These are phyloP conservation scores for Biscogniauxia mediterranea DNA, from an alignment of 2,329 filamentous ascomycete species.

Conservation along the genomic window DNA sequence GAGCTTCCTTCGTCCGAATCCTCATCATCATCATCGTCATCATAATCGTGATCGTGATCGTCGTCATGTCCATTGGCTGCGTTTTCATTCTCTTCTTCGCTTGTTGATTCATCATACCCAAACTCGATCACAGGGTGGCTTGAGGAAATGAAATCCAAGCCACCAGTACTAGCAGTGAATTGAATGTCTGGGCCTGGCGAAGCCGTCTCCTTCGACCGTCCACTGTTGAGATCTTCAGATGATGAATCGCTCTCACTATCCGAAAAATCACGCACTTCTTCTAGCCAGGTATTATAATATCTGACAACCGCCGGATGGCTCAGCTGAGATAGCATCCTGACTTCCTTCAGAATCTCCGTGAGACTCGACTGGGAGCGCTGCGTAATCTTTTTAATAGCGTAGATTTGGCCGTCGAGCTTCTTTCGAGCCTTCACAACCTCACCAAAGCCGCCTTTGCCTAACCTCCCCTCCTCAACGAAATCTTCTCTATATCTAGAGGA, in stretches of 20 bases:
- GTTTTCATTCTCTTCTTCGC: constrained; percentile 38
- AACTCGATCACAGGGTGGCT: constrained; percentile 77
- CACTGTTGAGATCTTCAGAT: constrained; percentile 40
- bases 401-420: constrained; percentile 88
- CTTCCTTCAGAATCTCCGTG: constrained; percentile 80
- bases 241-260: constrained; percentile 58
- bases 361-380: constrained; percentile 76
- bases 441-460: constrained; percentile 93
- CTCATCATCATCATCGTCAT: constrained; percentile 40
- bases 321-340: constrained; percentile 84
- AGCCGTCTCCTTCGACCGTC: constrained; percentile 40
- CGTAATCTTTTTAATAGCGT: constrained; percentile 95
- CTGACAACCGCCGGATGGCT: constrained; percentile 85
- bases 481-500: constrained; percentile 82
- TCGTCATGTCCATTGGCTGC: constrained; percentile 39
- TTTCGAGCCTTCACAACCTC: constrained; percentile 95
- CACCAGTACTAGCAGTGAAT: constrained; percentile 71
- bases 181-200: constrained; percentile 48
- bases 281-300: constrained; percentile 95
- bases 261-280: constrained; percentile 59
- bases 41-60: constrained; percentile 41
- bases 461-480: constrained; percentile 82
- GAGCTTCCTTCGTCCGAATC: constrained; percentile 39
- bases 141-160: constrained; percentile 91
- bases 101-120: constrained; percentile 57